Conservation (phyloP, 176 grass and related monocot species). For the Phyllostachys edulis region DNA sequence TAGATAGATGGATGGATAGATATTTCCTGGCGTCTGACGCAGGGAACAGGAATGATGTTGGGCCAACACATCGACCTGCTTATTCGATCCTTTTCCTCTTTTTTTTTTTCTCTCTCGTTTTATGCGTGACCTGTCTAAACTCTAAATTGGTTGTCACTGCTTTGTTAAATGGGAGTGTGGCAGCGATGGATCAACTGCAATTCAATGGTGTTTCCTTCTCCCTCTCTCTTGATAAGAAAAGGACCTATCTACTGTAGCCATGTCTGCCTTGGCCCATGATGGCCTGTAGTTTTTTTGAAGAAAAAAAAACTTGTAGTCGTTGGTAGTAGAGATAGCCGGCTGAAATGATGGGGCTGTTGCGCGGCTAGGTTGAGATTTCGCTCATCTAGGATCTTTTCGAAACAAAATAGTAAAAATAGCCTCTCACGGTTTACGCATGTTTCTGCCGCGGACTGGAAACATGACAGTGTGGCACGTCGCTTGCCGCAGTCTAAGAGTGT, state of each 20-base stretch:
- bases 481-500: too few relatives aligned
- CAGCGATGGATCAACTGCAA: conserved; percentile 21
- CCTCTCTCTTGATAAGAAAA: too few relatives aligned
- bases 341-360: too few relatives aligned
- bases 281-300: neutral
- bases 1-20: neutral
- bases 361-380: too few relatives aligned
- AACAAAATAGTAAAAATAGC: too few relatives aligned
- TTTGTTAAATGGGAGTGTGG: neutral
- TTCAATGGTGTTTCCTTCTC: neutral
- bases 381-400: too few relatives aligned
- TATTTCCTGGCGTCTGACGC: neutral
- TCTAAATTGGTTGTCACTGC: conserved; percentile 16
- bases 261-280: neutral
- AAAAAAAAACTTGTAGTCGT: too few relatives aligned
- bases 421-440: too few relatives aligned
- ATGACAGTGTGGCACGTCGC: too few relatives aligned
- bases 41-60: neutral
- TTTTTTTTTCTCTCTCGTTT: neutral
- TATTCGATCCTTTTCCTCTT: neutral
- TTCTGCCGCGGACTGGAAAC: too few relatives aligned
- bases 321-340: too few relatives aligned
- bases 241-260: too few relatives aligned
- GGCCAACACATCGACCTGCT: neutral
- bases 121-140: conserved; percentile 3